Percentiles rank a stretch among this genome's conserved stretches.
These are phyloP conservation scores for Fusarium acutatum DNA, from an alignment of 2,329 filamentous ascomycete species.

Conservation along the genomic window DNA sequence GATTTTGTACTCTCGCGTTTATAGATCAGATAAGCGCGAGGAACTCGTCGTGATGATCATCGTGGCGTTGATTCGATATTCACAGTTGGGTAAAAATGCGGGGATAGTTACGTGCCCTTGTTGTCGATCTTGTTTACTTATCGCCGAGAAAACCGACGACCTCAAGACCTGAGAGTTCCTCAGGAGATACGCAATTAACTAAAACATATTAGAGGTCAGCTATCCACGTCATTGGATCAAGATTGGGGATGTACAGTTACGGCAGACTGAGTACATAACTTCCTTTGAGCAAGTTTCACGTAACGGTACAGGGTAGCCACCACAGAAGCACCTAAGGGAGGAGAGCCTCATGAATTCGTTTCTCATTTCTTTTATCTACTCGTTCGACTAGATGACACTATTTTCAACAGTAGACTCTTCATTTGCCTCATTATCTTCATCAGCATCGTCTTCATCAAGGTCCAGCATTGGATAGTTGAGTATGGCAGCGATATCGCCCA, in stretches of 20 bases:
- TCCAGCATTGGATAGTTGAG: slow-evolving; percentile 88
- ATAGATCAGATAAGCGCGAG: neutral
- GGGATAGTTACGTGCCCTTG: neutral
- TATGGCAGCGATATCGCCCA: slow-evolving; percentile 90
- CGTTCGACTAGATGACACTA: slow-evolving; percentile 44
- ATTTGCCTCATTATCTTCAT: slow-evolving; percentile 47
- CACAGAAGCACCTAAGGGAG: neutral
- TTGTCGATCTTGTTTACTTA: neutral
- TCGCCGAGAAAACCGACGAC: neutral
- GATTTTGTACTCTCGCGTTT: neutral
- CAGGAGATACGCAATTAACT: neutral
- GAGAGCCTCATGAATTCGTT: slow-evolving; percentile 1
- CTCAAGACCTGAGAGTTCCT: neutral
- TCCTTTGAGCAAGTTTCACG: too few species aligned
- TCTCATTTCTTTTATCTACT: slow-evolving; percentile 13
- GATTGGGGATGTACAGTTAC: neutral
- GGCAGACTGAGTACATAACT: neutral
- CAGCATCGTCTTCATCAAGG: slow-evolving; percentile 74
- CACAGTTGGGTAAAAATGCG: neutral
- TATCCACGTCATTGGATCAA: neutral
- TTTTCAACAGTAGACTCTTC: slow-evolving; percentile 30
- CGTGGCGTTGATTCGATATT: neutral
- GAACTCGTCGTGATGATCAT: neutral
- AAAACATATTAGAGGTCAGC: too few species aligned
- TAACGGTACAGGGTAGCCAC: neutral